Base-by-base conservation (phyloP, 78 protist genomes). In the Dictyostelium purpureum region DNA sequence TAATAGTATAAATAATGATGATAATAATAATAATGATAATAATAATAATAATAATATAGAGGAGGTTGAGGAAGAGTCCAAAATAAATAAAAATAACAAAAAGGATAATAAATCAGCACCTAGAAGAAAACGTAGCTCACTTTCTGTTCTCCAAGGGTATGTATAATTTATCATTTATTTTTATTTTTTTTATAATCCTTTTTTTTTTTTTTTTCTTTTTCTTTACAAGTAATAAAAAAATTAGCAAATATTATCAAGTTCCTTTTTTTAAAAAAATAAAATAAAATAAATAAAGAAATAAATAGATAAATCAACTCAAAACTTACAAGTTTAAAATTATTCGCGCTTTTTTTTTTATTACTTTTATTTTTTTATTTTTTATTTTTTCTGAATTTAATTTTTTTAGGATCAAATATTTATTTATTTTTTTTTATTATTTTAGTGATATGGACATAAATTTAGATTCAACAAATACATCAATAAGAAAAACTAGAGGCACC, bases 91-190 rank as follows among this genome's bases (percentile, higher is more conserved):
- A 24, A 24, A 54, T 24, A 54, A 24, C 6, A 24, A 57, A 57
- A 18, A 57, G 12, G 33, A 54, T 54, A n/a, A n/a, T 21, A 5
- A 49, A 49, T 56, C 61, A 16, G 24, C 70, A 73, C 26, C 6
- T 18, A 73, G 71, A 63, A 63, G 71, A 63, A 63, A 63, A 63
- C 71, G 71, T 28, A 63, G 33, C 35, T 63, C 71, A 28, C 42
- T 63, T 31, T 33, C 11, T 16, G 33, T 42, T 2, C 71, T 19
- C 18, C 33, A 38, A 9, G 35, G 71, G 71, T 63, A 63, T 63
- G 71, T 63, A 63, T 24, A 16, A 18, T 59, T 59, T 59, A 31
- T 11, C 12, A 14, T 26, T 0, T 3, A 0, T 49, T 49, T 6
- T 49, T 6, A 6, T 51, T 16, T 52, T 19, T 52, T 52, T 19